Evolutionary conservation across 2,329 filamentous ascomycete species (phyloP), one percentile per base, ranked within the genome.

Genomic region (Exserohilum turcica): DNA sequence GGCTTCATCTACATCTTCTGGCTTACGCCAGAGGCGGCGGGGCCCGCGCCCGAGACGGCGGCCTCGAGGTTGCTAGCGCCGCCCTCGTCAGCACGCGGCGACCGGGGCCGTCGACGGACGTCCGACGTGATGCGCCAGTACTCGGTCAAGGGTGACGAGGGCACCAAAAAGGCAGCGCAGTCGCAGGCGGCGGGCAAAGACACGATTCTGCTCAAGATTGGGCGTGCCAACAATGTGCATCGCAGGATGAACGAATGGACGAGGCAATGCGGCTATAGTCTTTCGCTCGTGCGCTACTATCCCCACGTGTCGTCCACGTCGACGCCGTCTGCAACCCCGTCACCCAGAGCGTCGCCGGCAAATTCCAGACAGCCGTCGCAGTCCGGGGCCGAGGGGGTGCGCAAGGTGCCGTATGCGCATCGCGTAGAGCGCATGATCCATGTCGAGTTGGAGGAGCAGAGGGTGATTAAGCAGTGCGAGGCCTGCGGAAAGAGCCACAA

Each of bases 1-100:
- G 94, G 94, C 32, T 99, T 94, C 77, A 97, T 99, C 63, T 99
- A 99, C 81, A 96, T 99, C 75, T 99, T 97, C 81, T 97, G 93
- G 92, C 82, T 97, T 18, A 97, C 91, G 0, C 60, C 70, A 8
- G 86, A 91, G 28, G 80, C 83, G 31, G 82, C 81, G 2, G 76
- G 84, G 6, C 72, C 80, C 0, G 73, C 83, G 0, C 77, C 81
- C 79, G 31, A 86, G 85, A 58, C 66, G 5, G 63, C 71, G 1
- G 72, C 73, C 2, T 70, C 66, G 0, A 64, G 58, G 1, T 62
- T 73, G 79, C 85, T 37, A 83, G 84, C 16, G 80, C 84, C 7
- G 82, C 84, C 9, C 78, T 89, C 43, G 18, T 56, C 64, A 8
- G 64, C 63, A 15, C 64, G 67, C 31, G 57, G 44, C 6, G 15